These are phyloP conservation scores for Fusarium irregulare DNA, from an alignment of 2,329 filamentous ascomycete species.

Conservation along the genomic window DNA sequence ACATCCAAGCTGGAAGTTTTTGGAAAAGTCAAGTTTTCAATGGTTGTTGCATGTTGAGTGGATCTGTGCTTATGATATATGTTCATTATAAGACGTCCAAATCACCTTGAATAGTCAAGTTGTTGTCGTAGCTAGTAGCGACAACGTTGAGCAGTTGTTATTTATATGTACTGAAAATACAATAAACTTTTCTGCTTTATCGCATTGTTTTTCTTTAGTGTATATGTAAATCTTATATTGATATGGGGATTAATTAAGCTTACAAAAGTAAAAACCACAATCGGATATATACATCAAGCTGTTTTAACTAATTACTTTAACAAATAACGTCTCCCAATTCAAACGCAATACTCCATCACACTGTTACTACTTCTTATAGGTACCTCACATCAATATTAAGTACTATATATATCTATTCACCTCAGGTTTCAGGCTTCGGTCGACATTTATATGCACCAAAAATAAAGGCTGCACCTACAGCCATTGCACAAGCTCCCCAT, in stretches of 20 bases:
- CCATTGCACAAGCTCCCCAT: too few species aligned
- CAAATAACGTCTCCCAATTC: too few species aligned
- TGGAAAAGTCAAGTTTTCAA: not conserved
- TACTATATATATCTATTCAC: not conserved
- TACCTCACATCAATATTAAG: not conserved
- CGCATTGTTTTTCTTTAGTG: too few species aligned
- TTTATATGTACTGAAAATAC: not conserved
- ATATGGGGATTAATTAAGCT: too few species aligned
- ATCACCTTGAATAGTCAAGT: not conserved
- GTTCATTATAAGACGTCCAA: not conserved
- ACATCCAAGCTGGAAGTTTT: not conserved
- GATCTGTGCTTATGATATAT: not conserved
- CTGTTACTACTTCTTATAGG: too few species aligned
- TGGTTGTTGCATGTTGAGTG: not conserved
- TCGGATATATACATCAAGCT: too few species aligned
- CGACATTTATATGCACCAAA: not conserved
- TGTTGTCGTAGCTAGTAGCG: not conserved
- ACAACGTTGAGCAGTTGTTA: not conserved
- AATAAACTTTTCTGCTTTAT: not conserved
- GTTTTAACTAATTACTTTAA: too few species aligned
- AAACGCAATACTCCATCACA: too few species aligned
- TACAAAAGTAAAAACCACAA: too few species aligned
- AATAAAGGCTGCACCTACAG: not conserved
- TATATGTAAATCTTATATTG: too few species aligned
- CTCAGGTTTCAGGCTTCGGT: not conserved